Base-by-base conservation (phyloP, 2,329 filamentous ascomycete species). In the Fusarium caatingaense region DNA sequence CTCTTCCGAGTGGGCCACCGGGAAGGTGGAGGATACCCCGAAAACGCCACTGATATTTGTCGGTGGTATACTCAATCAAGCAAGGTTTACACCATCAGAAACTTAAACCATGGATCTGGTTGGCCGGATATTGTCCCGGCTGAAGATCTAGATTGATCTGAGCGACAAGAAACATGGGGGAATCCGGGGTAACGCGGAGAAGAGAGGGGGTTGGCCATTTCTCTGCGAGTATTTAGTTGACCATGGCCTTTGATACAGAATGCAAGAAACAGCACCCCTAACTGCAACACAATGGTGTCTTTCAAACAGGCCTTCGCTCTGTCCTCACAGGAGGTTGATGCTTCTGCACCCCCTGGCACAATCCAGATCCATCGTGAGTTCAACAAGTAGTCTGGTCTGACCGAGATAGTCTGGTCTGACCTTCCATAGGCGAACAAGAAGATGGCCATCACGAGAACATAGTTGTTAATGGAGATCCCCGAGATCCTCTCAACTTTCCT, bases 401-500 rank as follows among this genome's bases (percentile, higher is more conserved):
- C 10, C 2, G 20, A 4, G 3, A 1, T 9, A 4, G 1, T 16
- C 6, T 7, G 2, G 1, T 1, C 25, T 69, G 18, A 68, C 11
- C 0, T 3, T 25, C 0, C 1, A n/a, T 18, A 68, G 66, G 37
- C 3, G 66, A 69, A 18, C n/a, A 53, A 9, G 66, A 68, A 50
- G 40, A 54, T 18, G 23, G 12, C 5, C 23, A 37, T 8, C 16
- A 6, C n/a, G 32, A 27, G n/a, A 32, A 12, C 18, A 11, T 8
- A 6, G 10, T 15, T 9, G 4, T 6, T 2, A 68, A 74, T 1
- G 42, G 72, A 0, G 78, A 81, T 44, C 79, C 80, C 8, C 72
- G 72, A 8, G 80, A 82, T 51, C 80, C 80, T 3, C 66, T 82
- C 16, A 81, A 80, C 58, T 80, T 77, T 68, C 48, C 74, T 1